Base-by-base conservation (phyloP, 1,284 basidiomycete species). In the Puccinia novopanici region DNA sequence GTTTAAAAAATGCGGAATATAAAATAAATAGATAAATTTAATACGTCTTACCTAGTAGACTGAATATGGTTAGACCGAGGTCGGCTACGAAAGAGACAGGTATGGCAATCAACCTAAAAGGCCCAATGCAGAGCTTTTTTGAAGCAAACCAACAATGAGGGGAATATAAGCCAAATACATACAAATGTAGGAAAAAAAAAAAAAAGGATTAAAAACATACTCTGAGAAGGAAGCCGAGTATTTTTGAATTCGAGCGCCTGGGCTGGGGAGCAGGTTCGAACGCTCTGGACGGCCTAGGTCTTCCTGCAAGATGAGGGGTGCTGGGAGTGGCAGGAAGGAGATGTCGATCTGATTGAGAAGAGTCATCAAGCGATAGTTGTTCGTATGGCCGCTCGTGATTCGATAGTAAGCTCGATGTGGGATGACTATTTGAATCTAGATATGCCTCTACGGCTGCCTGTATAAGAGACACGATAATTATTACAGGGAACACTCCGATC, bases 41-140 rank as follows among this genome's bases (percentile, higher is more conserved):
- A 9, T 17, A 17, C 19, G n/a, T 27, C 42, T 50, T 52, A 78
- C 75, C 75, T 22, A 68, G 37, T 54, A 78, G 34, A 15, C 63
- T 42, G 34, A 68, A 65, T n/a, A 78, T 24, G 22, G 75, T 70
- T 24, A 70, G 19, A 10, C 59, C 61, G 0, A 78, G 67, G 55
- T 78, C 65, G 8, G 65, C 63, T 17, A 78, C 30, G 12, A 70
- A 54, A 50, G 68, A 72, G 45, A 72, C 67, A 8, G 77, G 77
- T 24, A 72, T 37, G 40, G 68, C 52, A 55, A 78, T 68, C 37
- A 71, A 63, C 37, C 45, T 34, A 19, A 79, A 34, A n/a, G 77
- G 77, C 48, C 65, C 65, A 3, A 67, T 78, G 24, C 65, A 78
- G 40, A 70, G 34, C 63, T 77, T 75, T 1, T 40, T 42, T 75